Conservation (phyloP, 257 asterid species). For the Gynochthodes officinalis region DNA sequence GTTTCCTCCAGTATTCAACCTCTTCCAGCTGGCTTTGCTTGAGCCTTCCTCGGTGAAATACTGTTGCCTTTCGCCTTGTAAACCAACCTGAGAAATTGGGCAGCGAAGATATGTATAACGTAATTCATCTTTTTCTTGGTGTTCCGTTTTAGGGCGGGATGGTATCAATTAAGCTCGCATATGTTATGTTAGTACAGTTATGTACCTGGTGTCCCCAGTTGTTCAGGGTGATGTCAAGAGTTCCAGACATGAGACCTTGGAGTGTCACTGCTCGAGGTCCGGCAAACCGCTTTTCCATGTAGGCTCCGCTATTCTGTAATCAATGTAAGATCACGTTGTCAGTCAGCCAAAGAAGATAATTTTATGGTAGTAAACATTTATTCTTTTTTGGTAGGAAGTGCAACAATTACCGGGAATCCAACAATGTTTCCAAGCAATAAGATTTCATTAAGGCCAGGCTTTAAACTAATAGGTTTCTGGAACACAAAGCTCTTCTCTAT, state of each 20-base stretch:
- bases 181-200: no score
- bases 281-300: conserved; percentile 90
- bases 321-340: neutral
- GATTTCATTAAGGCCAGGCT: conserved; percentile 55
- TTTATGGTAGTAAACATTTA: no score
- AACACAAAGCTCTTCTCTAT: conserved; percentile 74
- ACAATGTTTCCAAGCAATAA: conserved; percentile 62
- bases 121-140: no score
- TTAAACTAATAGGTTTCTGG: conserved; percentile 44
- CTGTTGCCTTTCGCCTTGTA: conserved; percentile 53
- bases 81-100: conserved; percentile 45
- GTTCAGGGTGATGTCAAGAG: conserved; percentile 67
- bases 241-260: conserved; percentile 88
- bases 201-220: conserved; percentile 70
- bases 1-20: conserved; percentile 31
- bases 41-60: conserved; percentile 62
- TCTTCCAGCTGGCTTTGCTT: conserved; percentile 51
- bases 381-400: neutral
- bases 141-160: neutral
- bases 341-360: neutral
- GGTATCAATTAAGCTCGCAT: no score
- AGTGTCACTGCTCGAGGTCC: conserved; percentile 70
- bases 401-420: conserved; percentile 71
- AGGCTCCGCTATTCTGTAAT: conserved; percentile 89
- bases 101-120: no score